A percentile compares a stretch with the other conserved stretches of the same genome.
phyloP scores from a whole-genome alignment of 176 grass and related monocot species.

The Cenchrus fungigraminus region DNA sequence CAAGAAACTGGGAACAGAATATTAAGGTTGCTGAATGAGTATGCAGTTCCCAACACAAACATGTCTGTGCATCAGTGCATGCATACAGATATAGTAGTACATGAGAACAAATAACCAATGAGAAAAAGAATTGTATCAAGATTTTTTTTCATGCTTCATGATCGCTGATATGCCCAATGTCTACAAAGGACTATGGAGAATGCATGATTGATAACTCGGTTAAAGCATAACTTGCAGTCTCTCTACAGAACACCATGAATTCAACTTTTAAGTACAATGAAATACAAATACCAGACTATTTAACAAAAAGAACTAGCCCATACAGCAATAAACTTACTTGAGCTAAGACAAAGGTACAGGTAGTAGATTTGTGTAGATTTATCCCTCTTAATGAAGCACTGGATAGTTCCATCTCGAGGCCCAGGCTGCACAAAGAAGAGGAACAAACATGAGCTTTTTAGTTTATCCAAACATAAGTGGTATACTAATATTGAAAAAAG shows the following conservation, averaged over 20 bases:
- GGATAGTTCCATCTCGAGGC: conserved; percentile 74
- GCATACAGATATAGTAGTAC: background rate
- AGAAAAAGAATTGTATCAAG: conserved; percentile 24
- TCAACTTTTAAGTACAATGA: background rate
- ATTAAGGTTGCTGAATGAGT: conserved; percentile 23
- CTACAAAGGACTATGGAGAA: background rate
- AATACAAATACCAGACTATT: conserved; percentile 12
- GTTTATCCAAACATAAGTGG: background rate
- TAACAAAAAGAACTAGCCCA: background rate
- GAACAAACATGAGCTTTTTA: conserved; percentile 16
- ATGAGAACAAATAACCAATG: conserved; percentile 7
- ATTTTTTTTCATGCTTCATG: conserved; percentile 20
- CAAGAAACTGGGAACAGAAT: background rate
- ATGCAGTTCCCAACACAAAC: background rate
- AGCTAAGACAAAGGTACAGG: conserved; percentile 77
- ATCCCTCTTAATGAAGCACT: conserved; percentile 87
- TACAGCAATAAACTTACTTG: conserved; percentile 48
- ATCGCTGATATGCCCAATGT: background rate
- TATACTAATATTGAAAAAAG: background rate
- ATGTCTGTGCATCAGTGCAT: conserved; percentile 19
- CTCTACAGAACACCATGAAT: background rate
- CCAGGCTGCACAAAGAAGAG: conserved; percentile 64
- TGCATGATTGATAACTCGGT: background rate
- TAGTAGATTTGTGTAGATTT: conserved; percentile 81
- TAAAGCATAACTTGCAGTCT: background rate